Conservation (phyloP, 352 stramenopile genomes). For the Globisporangium barbulae region DNA sequence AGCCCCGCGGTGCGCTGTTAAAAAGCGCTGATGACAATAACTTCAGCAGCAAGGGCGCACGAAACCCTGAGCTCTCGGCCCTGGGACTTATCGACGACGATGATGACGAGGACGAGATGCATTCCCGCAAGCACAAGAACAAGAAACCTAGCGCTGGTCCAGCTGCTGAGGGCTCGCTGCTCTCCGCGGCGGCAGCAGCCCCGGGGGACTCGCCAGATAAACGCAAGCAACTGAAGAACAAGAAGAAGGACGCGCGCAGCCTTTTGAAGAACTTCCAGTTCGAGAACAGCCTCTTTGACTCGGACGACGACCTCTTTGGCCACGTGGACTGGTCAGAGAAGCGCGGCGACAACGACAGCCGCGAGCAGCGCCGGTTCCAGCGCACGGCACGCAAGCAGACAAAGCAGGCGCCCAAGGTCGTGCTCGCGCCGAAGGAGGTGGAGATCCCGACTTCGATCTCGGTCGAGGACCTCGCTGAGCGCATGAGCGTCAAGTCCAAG, state of each 20-base stretch:
- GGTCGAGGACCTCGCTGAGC: constrained; percentile 77
- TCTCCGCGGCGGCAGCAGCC: constrained; percentile 23
- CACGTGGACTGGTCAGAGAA: constrained; percentile 74
- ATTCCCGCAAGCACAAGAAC: constrained; percentile 34
- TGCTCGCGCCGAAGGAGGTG: constrained; percentile 58
- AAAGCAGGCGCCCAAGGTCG: constrained; percentile 34
- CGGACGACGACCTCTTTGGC: constrained; percentile 59
- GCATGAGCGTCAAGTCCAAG: constrained; percentile 75
- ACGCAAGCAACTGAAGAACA: constrained; percentile 63
- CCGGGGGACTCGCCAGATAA: constrained; percentile 19
- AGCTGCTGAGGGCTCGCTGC: constrained; percentile 24
- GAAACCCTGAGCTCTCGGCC: constrained; percentile 39
- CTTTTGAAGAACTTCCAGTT: constrained; percentile 83
- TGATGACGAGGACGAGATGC: constrained; percentile 19
- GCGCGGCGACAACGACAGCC: constrained; percentile 37
- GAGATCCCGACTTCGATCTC: constrained; percentile 72
- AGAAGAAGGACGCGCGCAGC: constrained; percentile 69
- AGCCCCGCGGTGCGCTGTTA: neutral
- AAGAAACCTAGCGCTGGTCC: constrained; percentile 20
- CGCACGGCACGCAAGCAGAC: constrained; percentile 51
- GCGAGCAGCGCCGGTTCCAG: constrained; percentile 64
- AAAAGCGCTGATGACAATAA: constrained; percentile 18
- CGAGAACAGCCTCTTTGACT: constrained; percentile 84
- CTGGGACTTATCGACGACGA: constrained; percentile 38
- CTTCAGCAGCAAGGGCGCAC: constrained; percentile 24